Evolutionary conservation across 2,329 filamentous ascomycete species (phyloP).

Genomic region (Claviceps sp.): DNA sequence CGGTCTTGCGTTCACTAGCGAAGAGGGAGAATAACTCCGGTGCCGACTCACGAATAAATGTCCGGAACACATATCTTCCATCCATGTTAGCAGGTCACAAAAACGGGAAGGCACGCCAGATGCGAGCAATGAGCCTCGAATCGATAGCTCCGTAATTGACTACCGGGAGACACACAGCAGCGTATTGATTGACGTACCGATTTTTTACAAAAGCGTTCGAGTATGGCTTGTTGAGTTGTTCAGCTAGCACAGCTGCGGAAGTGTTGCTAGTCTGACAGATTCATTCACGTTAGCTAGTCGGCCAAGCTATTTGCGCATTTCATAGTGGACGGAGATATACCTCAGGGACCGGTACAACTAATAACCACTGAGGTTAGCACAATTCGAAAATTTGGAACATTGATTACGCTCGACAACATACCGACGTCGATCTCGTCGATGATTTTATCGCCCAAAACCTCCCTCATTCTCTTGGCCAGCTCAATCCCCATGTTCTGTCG

Average conservation of each 20-base stretch:
- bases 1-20: neutral
- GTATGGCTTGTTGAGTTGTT: slow-evolving; percentile 61
- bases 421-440: slow-evolving; percentile 62
- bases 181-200: slow-evolving; percentile 50
- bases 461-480: slow-evolving; percentile 59
- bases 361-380: neutral
- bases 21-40: neutral
- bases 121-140: neutral
- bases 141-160: neutral
- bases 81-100: neutral
- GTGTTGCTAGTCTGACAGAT: slow-evolving; percentile 53
- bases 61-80: slow-evolving; percentile 4
- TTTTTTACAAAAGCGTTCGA: slow-evolving; percentile 82
- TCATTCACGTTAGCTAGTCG: neutral
- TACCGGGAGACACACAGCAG: neutral
- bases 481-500: slow-evolving; percentile 78
- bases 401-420: slow-evolving; percentile 12
- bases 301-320: too few relatives aligned
- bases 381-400: neutral
- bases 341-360: slow-evolving; percentile 59
- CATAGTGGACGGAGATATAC: slow-evolving; percentile 8
- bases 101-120: neutral
- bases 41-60: slow-evolving; percentile 7
- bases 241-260: slow-evolving; percentile 64
- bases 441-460: slow-evolving; percentile 52